Evolutionary conservation across 2,329 filamentous ascomycete genomes (phyloP), one percentile per base, ranked within the genome.

Genomic region (Pseudogymnoascus sp.): DNA sequence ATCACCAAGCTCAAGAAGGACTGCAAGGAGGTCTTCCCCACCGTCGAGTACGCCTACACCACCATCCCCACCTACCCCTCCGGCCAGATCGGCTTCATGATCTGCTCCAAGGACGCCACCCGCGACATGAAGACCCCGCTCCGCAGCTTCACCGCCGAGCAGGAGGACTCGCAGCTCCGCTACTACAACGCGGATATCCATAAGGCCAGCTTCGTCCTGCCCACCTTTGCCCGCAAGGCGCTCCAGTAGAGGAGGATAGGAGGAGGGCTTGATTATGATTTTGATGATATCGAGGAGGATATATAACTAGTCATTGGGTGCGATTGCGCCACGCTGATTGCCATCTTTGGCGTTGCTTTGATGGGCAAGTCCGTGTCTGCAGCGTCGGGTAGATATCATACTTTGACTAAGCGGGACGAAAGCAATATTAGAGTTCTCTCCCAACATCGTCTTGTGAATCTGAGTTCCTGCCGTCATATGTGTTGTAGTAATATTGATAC

Each of bases 71-170:
- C 95, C 76, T 99, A 99, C 84, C 95, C 95, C 70, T 96, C 92
- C 64, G 95, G 95, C 76, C 95, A 99, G 83, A 99, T 99, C 75
- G 95, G 95, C 76, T 99, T 99, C 88, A 97, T 99, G 93, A 91
- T 99, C 76, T 98, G 95, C 88, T 90, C 85, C 88, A 98, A 99
- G 87, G 93, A 98, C 76, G 81, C 87, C 76, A 86, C 79, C 75
- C 86, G 88, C 77, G 85, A 99, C 79, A 85, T 98, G 76, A 91
- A 85, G 78, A 90, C 88, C 79, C 95, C 95, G 63, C 75, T 97
- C 67, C 89, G 95, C 75, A 83, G 79, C 72, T 96, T 92, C 89
- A 83, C 86, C 68, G 76, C 83, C 69, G 93, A 96, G 79, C 92
- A 98, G 80, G 95, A 99, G 85, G 88, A 91, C 75, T 88, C 91